Conservation (phyloP, 805 yeast species). For the Blastobotrys americana region DNA sequence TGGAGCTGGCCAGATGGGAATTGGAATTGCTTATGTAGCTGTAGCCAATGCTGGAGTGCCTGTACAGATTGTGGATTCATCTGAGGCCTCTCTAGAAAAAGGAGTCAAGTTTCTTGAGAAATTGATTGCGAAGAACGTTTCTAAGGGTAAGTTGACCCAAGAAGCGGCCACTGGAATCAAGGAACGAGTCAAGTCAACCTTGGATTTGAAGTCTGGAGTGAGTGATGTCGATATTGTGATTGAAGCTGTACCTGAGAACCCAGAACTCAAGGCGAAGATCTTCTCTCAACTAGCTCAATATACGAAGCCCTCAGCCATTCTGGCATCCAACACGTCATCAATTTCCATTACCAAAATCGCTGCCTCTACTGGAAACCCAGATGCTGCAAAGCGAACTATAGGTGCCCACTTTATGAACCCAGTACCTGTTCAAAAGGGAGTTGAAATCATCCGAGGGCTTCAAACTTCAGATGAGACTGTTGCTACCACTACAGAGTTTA, state of each 20-base stretch:
- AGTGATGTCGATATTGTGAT: slow-evolving; percentile 32
- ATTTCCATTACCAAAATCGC: slow-evolving; percentile 39
- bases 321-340: slow-evolving; percentile 39
- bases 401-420: slow-evolving; percentile 42
- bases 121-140: slow-evolving; percentile 33
- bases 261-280: slow-evolving; percentile 30
- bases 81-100: slow-evolving; percentile 28
- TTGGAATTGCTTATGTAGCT: slow-evolving; percentile 39
- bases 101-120: slow-evolving; percentile 33
- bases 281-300: slow-evolving; percentile 31
- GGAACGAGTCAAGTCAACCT: slow-evolving; percentile 22
- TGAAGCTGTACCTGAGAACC: slow-evolving; percentile 40
- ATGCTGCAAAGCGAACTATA: slow-evolving; percentile 30
- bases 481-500: slow-evolving; percentile 27
- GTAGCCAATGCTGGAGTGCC: slow-evolving; percentile 33
- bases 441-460: slow-evolving; percentile 36
- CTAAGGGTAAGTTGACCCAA: slow-evolving; percentile 30
- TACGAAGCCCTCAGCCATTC: slow-evolving; percentile 27
- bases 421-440: slow-evolving; percentile 40
- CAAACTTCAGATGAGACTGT: slow-evolving; percentile 35
- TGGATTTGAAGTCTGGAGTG: slow-evolving; percentile 24
- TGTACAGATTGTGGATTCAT: slow-evolving; percentile 32
- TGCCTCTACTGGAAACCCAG: slow-evolving; percentile 37
- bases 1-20: slow-evolving; percentile 42
- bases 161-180: slow-evolving; percentile 28